A percentile compares a stretch with the other conserved stretches of the same genome.
phyloP scores from a whole-genome alignment of 148 eudicot species.

The Hydrangea macrophylla region DNA sequence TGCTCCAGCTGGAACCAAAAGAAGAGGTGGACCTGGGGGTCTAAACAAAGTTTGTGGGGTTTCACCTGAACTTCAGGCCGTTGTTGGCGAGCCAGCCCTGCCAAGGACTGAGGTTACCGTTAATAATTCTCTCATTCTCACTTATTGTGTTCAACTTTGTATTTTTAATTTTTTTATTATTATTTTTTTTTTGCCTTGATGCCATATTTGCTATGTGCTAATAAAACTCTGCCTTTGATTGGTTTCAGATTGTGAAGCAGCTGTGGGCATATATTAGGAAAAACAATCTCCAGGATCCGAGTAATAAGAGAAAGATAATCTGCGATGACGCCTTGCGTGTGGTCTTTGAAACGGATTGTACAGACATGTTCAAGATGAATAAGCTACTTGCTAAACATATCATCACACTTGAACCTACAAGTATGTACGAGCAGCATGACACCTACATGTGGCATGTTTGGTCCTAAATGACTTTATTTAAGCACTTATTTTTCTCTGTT shows the following conservation, averaged over 20 bases:
- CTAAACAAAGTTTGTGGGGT: constrained; percentile 83
- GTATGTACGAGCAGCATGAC: constrained; percentile 24
- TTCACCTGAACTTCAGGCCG: constrained; percentile 74
- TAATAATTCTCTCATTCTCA: constrained; percentile 4
- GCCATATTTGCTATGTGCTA: neutral
- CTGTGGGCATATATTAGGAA: constrained; percentile 96
- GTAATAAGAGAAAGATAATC: constrained; percentile 76
- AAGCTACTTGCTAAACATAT: constrained; percentile 72
- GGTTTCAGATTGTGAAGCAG: constrained; percentile 89
- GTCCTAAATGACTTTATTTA: neutral
- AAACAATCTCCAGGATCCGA: constrained; percentile 95
- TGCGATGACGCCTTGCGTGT: constrained; percentile 62
- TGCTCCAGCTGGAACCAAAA: constrained; percentile 55
- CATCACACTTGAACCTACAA: constrained; percentile 44
- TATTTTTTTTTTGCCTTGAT: neutral
- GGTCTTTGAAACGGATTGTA: constrained; percentile 58
- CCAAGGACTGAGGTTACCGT: constrained; percentile 97
- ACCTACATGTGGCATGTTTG: neutral
- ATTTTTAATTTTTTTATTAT: constrained; percentile 1
- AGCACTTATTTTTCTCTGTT: neutral
- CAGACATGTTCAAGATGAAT: constrained; percentile 76
- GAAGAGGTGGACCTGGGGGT: constrained; percentile 94
- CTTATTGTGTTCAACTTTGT: neutral
- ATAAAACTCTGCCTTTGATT: neutral
- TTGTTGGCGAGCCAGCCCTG: constrained; percentile 84